phyloP scores from a whole-genome alignment of 306 rosid genomes.

The Rosa rugosa region DNA sequence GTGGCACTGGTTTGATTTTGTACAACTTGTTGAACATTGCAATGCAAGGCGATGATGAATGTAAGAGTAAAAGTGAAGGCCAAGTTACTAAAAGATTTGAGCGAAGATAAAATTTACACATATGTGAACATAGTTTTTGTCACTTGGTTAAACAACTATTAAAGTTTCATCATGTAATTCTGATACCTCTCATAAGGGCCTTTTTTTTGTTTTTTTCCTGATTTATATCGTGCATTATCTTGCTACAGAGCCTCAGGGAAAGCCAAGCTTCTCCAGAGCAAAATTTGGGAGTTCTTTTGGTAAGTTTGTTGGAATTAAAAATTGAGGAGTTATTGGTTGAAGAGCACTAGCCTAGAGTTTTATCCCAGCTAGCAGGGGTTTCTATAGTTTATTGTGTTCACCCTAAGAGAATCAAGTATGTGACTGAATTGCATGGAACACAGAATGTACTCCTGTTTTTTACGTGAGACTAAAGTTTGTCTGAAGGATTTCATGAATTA shows the following conservation, averaged over 20 bases:
- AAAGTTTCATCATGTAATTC: background rate
- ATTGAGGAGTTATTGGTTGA: background rate
- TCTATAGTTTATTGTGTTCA: background rate
- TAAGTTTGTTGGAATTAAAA: slow-evolving; percentile 38
- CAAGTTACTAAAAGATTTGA: background rate
- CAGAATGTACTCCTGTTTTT: background rate
- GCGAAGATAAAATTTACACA: background rate
- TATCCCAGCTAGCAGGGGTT: background rate
- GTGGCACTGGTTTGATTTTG: background rate
- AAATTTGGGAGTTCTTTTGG: slow-evolving; percentile 87
- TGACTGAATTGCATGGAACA: background rate
- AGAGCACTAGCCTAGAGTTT: background rate
- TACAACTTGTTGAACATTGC: background rate
- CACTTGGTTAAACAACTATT: background rate
- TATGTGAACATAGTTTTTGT: background rate
- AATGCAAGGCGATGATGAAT: background rate
- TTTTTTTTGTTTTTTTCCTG: slow-evolving; percentile 3
- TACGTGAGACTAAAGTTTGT: background rate
- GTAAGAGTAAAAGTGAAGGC: background rate
- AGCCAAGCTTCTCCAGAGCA: slow-evolving; percentile 52
- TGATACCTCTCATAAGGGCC: background rate
- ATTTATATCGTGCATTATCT: slow-evolving; percentile 22
- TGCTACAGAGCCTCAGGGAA: slow-evolving; percentile 56
- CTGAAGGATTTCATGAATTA: background rate
- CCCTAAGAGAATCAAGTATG: background rate